Conservation (phyloP, 768 basidiomycete genomes). For the Russula dissimulans region DNA sequence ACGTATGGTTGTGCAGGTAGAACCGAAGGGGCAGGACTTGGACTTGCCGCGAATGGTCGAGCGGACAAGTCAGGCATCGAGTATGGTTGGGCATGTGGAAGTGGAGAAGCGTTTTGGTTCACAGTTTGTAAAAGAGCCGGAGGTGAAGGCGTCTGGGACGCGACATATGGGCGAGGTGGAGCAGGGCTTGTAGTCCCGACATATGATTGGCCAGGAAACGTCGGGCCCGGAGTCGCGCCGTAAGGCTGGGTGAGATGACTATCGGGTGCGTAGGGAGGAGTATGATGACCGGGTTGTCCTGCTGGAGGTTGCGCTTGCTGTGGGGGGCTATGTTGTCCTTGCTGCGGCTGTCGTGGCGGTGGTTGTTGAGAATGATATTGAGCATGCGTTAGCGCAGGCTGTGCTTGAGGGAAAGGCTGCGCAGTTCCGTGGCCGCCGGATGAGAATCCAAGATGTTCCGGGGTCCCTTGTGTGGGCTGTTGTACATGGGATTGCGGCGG, state of each 20-base stretch:
- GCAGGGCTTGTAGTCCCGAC: not conserved
- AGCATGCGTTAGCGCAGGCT: not conserved
- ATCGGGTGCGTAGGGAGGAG: not conserved
- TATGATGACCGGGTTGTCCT: not conserved
- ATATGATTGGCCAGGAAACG: not conserved
- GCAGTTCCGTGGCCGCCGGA: not conserved
- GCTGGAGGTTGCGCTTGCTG: not conserved
- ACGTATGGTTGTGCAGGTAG: too few relatives aligned
- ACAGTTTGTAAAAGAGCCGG: not conserved
- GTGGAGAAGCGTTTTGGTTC: not conserved
- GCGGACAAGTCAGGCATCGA: not conserved
- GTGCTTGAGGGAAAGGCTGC: slow-evolving; percentile 9
- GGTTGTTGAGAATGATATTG: not conserved
- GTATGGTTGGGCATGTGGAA: not conserved
- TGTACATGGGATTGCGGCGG: not conserved
- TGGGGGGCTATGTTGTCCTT: not conserved
- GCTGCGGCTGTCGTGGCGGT: not conserved
- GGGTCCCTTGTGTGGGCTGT: not conserved
- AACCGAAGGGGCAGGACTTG: too few relatives aligned
- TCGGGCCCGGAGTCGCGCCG: not conserved
- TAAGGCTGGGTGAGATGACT: not conserved
- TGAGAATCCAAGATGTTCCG: not conserved
- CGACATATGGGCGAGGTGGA: not conserved
- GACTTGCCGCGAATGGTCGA: too few relatives aligned
- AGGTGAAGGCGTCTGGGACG: not conserved